Percentiles rank a stretch among this genome's conserved stretches.
phyloP scores from a whole-genome alignment of 805 yeast species.

The Candida hungchunana region DNA sequence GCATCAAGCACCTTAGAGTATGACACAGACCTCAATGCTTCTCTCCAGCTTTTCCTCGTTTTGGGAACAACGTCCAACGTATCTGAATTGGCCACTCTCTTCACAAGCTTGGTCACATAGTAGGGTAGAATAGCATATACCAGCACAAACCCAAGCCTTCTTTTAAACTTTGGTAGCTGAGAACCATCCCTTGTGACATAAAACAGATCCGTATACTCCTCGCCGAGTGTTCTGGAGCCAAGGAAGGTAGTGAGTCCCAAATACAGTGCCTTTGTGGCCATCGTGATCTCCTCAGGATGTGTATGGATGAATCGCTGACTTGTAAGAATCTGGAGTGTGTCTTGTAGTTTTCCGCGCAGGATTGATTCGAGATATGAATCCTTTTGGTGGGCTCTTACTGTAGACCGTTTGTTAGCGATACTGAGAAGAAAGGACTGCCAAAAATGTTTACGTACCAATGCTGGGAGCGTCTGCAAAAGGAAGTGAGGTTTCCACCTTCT shows the following conservation, averaged over 20 bases:
- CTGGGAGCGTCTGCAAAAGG: slow-evolving; percentile 87
- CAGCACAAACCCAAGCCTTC: slow-evolving; percentile 55
- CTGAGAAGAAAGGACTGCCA: background rate
- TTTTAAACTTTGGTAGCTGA: slow-evolving; percentile 39
- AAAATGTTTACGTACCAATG: slow-evolving; percentile 48
- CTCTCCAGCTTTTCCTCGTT: slow-evolving; percentile 11
- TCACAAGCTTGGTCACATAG: slow-evolving; percentile 31
- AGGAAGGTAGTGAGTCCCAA: slow-evolving; percentile 68
- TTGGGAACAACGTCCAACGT: slow-evolving; percentile 18
- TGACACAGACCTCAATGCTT: slow-evolving; percentile 32
- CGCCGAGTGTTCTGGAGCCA: slow-evolving; percentile 85
- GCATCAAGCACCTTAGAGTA: slow-evolving; percentile 41
- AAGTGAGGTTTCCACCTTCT: slow-evolving; percentile 22
- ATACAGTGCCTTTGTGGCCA: slow-evolving; percentile 56
- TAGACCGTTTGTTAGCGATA: slow-evolving; percentile 2
- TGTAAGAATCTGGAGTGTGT: slow-evolving; percentile 48
- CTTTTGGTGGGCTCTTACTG: slow-evolving; percentile 85
- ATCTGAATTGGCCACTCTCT: slow-evolving; percentile 12
- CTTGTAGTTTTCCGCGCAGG: slow-evolving; percentile 51
- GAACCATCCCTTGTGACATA: slow-evolving; percentile 56
- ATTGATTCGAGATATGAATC: slow-evolving; percentile 68
- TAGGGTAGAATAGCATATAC: slow-evolving; percentile 65
- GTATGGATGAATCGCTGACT: slow-evolving; percentile 61
- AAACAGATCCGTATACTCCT: slow-evolving; percentile 82
- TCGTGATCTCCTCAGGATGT: slow-evolving; percentile 57